These are phyloP conservation scores for Cordia subcordata DNA, from an alignment of 257 asterid species.

Conservation along the genomic window DNA sequence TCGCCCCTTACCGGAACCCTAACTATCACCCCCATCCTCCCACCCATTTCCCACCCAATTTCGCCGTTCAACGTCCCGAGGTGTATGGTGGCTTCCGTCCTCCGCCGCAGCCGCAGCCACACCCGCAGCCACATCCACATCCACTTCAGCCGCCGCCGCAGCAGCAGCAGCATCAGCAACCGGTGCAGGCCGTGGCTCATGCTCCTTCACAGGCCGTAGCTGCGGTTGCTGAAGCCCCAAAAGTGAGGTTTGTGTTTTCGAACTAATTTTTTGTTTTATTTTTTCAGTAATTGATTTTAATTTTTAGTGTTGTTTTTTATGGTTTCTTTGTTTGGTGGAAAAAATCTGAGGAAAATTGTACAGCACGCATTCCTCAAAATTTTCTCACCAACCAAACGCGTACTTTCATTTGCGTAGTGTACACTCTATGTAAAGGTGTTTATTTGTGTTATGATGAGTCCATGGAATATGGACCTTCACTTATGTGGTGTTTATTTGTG, in stretches of 20 bases:
- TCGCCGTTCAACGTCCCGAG: slow-evolving; percentile 31
- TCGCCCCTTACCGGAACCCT: slow-evolving; percentile 34
- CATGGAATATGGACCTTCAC: too few species aligned
- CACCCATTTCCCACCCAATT: slow-evolving; percentile 24
- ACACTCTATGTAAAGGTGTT: too few species aligned
- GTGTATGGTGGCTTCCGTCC: slow-evolving; percentile 35
- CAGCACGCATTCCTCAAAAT: too few species aligned
- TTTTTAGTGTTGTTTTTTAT: not conserved
- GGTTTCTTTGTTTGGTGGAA: too few species aligned
- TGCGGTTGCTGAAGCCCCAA: slow-evolving; percentile 26
- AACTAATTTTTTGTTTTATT: not conserved
- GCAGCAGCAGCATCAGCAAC: too few species aligned
- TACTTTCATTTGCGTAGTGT: too few species aligned
- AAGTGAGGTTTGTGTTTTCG: slow-evolving; percentile 39
- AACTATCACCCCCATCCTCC: slow-evolving; percentile 22
- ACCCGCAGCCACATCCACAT: slow-evolving; percentile 22
- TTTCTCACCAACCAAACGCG: too few species aligned
- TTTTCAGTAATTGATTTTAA: too few species aligned
- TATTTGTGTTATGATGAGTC: too few species aligned
- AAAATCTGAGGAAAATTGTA: too few species aligned
- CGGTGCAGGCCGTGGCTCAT: slow-evolving; percentile 12
- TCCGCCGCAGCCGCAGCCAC: slow-evolving; percentile 12
- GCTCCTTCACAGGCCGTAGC: slow-evolving; percentile 22
- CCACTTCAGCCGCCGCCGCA: slow-evolving; percentile 23
- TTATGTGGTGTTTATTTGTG: too few species aligned